A percentile compares a stretch with the other conserved stretches of the same genome.
These are phyloP conservation scores for Petunia hybrid DNA, from an alignment of 305 asterid genomes.

Conservation along the genomic window DNA sequence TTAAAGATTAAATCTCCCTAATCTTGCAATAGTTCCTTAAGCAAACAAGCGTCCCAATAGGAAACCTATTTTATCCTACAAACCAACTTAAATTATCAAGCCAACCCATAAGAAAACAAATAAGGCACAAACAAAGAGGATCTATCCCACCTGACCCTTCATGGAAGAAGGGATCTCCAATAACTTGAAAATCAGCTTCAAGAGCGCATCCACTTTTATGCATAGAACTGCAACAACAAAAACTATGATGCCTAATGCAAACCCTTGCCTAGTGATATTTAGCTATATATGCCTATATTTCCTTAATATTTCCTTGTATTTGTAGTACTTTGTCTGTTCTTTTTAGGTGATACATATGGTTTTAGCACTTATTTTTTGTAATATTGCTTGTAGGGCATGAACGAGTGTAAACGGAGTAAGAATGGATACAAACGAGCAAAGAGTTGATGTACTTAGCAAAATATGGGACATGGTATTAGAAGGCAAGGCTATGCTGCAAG, in stretches of 20 bases:
- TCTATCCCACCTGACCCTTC: slow-evolving; percentile 93
- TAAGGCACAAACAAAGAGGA: background rate
- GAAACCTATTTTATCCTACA: slow-evolving; percentile 83
- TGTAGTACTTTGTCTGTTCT: too few relatives aligned
- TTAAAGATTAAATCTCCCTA: slow-evolving; percentile 92
- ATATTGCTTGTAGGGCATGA: too few relatives aligned
- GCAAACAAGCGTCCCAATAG: slow-evolving; percentile 92
- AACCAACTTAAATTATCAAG: slow-evolving; percentile 31
- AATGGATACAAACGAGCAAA: too few relatives aligned
- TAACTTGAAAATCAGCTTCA: slow-evolving; percentile 76
- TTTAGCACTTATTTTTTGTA: too few relatives aligned
- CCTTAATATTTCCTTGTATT: too few relatives aligned
- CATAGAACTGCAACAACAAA: slow-evolving; percentile 70
- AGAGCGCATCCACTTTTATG: slow-evolving; percentile 71
- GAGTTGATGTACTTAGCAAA: too few relatives aligned
- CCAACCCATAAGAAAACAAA: background rate
- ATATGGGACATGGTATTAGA: too few relatives aligned
- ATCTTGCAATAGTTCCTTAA: slow-evolving; percentile 93
- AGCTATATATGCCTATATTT: too few relatives aligned
- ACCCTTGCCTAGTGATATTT: slow-evolving; percentile 99
- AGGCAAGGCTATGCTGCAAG: too few relatives aligned
- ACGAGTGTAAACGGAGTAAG: too few relatives aligned
- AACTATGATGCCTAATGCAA: slow-evolving; percentile 82
- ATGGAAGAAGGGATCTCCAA: slow-evolving; percentile 87
- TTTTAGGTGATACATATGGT: too few relatives aligned